phyloP scores from a whole-genome alignment of 257 asterid genomes.

The Sherardia arvensis region DNA sequence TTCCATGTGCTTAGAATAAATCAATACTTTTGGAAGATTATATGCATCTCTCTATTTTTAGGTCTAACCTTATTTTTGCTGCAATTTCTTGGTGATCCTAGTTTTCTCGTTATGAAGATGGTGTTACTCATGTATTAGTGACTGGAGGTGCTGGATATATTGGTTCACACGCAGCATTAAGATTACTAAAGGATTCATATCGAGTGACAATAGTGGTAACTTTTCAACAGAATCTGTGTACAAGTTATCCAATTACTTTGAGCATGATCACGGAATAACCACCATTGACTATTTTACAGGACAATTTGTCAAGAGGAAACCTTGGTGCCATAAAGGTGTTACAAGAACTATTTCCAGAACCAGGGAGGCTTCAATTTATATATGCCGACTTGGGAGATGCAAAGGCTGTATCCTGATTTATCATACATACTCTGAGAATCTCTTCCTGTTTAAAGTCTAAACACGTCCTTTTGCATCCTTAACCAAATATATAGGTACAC shows the following conservation, averaged over 20 bases:
- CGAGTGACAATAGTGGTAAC: constrained; percentile 93
- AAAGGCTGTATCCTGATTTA: constrained; percentile 46
- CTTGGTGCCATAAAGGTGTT: constrained; percentile 67
- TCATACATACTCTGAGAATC: neutral
- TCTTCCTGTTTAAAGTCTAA: neutral
- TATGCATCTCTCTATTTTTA: neutral
- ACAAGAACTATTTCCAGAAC: constrained; percentile 73
- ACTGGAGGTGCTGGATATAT: constrained; percentile 98
- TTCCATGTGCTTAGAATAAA: neutral
- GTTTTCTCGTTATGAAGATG: constrained; percentile 74
- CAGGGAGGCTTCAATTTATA: constrained; percentile 87
- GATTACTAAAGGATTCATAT: constrained; percentile 68
- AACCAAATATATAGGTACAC: constrained; percentile 44
- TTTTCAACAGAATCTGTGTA: constrained; percentile 4
- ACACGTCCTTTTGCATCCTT: constrained; percentile 1
- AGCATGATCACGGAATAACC: neutral
- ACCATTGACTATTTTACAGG: constrained; percentile 30
- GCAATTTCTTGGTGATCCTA: constrained; percentile 21
- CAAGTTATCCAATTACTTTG: neutral
- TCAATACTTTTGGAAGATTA: neutral
- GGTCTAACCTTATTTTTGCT: neutral
- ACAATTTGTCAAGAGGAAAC: constrained; percentile 89
- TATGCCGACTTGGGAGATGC: constrained; percentile 86
- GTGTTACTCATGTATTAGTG: constrained; percentile 82
- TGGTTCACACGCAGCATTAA: constrained; percentile 85